Evolutionary conservation across 2,329 filamentous ascomycete genomes (phyloP), one percentile per base, ranked within the genome.

Genomic region (Ceratocystis lukuohia): DNA sequence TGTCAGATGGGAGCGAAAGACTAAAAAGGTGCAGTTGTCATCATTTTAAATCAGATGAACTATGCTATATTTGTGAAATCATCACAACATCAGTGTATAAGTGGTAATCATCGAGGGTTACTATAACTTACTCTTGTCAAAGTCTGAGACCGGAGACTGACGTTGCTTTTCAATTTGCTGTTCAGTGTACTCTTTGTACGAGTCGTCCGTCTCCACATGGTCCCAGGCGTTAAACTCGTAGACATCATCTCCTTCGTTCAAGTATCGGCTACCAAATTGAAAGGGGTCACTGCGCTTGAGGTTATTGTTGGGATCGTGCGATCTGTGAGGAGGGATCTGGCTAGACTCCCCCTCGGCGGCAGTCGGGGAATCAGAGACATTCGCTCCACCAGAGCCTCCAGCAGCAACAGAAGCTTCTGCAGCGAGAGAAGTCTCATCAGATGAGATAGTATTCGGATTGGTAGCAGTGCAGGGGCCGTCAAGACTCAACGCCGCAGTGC

Each of bases 191-290:
- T 88, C 84, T 73, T 88, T 87, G 80, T 96, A 97, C 50, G 86
- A 82, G 71, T 90, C 85, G 77, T 97, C 93, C 74, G 91, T 91
- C 76, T 93, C 88, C 74, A 97, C 94, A 75, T 99, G 93, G 75
- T 99, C 94, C 94, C 94, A 99, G 46, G 94, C 94, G 76, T 99
- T 99, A 84, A 94, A 96, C 75, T 95, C 88, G 77, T 93, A 99
- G 72, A 96, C 89, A 74, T 97, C 83, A 77, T 96, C 92, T 73
- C 86, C 84, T 75, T 93, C 82, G 72, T 88, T 85, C 64, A 99
- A 84, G 72, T 84, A 89, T 68, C 93, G 89, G 61, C 89, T 94
- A 69, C 94, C 94, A 75, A 99, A 99, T 76, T 95, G 88, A 76
- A 97, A 99, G 20, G 94, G 94, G 73, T 96, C 91, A 73, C 79